phyloP scores from a whole-genome alignment of 768 basidiomycete genomes.

The Megacollybia marginata region DNA sequence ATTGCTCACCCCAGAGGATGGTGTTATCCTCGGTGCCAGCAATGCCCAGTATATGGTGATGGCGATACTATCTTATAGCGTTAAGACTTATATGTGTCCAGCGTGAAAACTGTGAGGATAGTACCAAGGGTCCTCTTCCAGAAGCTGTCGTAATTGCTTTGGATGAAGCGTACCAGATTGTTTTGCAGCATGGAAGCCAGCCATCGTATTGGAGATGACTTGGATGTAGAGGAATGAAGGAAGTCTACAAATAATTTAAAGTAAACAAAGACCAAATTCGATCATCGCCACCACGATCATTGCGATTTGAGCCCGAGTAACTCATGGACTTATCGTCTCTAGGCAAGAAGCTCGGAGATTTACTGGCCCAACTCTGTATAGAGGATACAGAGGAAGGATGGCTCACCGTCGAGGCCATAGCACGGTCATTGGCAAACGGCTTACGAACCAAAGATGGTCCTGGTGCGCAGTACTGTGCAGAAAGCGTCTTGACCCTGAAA shows the following conservation, averaged over 20 bases:
- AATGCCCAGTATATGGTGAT: conserved; percentile 25
- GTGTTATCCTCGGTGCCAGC: conserved; percentile 42
- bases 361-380: conserved; percentile 21
- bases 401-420: conserved; percentile 42
- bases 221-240: not conserved
- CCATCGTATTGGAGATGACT: conserved; percentile 30
- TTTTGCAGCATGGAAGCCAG: conserved; percentile 23
- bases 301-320: not conserved
- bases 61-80: too few species aligned
- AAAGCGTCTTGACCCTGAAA: conserved; percentile 5
- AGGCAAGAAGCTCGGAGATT: conserved; percentile 19
- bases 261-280: not conserved
- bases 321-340: not conserved
- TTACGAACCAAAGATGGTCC: conserved; percentile 48
- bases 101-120: conserved; percentile 32
- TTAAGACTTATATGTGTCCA: too few species aligned
- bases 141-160: conserved; percentile 42
- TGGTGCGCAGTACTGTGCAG: conserved; percentile 26
- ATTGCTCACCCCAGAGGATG: conserved; percentile 29
- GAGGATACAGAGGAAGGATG: conserved; percentile 33
- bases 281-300: too few species aligned
- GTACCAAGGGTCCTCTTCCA: conserved; percentile 47
- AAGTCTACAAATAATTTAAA: not conserved
- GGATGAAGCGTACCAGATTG: conserved; percentile 40
- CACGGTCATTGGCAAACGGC: conserved; percentile 53